These are phyloP conservation scores for Fusarium ambrosium DNA, from an alignment of 2,329 filamentous ascomycete species.

Conservation along the genomic window DNA sequence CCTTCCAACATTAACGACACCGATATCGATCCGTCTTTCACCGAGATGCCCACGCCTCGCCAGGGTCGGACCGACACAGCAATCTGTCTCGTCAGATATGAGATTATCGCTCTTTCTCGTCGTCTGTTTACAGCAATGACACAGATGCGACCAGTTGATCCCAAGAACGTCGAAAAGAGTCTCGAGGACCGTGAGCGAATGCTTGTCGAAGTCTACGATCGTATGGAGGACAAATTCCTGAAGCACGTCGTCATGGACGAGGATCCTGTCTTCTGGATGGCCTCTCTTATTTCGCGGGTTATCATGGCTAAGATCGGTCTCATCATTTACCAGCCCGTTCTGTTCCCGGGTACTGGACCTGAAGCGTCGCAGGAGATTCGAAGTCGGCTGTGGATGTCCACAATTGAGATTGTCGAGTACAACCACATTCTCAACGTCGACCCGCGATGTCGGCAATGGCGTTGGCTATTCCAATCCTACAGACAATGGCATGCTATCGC, in stretches of 20 bases:
- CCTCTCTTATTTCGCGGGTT: slow-evolving; percentile 33
- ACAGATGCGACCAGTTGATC: slow-evolving; percentile 34
- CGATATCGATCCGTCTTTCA: slow-evolving; percentile 37
- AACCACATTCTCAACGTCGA: slow-evolving; percentile 39
- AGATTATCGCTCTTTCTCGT: slow-evolving; percentile 31
- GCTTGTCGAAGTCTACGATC: slow-evolving; percentile 38
- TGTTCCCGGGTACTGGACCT: slow-evolving; percentile 35
- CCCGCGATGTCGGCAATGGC: slow-evolving; percentile 34
- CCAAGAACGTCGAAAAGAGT: slow-evolving; percentile 30
- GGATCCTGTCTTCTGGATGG: slow-evolving; percentile 36
- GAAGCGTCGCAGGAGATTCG: slow-evolving; percentile 32
- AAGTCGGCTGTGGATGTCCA: slow-evolving; percentile 36
- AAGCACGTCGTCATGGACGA: slow-evolving; percentile 34
- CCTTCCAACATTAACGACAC: slow-evolving; percentile 39
- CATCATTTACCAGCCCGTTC: slow-evolving; percentile 36
- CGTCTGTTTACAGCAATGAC: slow-evolving; percentile 30
- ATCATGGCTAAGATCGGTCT: slow-evolving; percentile 40
- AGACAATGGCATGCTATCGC: slow-evolving; percentile 39
- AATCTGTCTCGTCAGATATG: slow-evolving; percentile 34
- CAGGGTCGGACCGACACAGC: slow-evolving; percentile 36
- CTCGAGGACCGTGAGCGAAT: slow-evolving; percentile 38
- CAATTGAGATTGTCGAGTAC: slow-evolving; percentile 41
- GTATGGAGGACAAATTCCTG: slow-evolving; percentile 38
- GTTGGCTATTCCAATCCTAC: slow-evolving; percentile 36
- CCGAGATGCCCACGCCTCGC: slow-evolving; percentile 27